Percentiles rank a stretch among this genome's conserved stretches.
Conservation (phyloP, 1,139 yeast species). For the Lodderomyces theae region DNA sequence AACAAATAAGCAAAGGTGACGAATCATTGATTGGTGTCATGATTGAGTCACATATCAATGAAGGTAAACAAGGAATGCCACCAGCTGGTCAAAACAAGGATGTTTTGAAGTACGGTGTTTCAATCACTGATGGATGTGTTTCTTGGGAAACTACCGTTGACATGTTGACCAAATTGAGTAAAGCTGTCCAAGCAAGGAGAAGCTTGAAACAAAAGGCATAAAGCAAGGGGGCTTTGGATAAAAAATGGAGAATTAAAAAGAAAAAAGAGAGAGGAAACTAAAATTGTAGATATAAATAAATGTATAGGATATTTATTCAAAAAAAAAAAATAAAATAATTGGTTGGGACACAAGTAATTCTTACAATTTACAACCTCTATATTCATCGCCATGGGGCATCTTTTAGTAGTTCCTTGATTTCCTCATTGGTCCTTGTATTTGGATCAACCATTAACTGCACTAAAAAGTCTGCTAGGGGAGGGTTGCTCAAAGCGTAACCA, state of each 20-base stretch:
- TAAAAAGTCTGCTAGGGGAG: slow-evolving; percentile 22
- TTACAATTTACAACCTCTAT: too few species aligned
- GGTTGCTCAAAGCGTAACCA: slow-evolving; percentile 35
- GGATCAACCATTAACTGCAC: slow-evolving; percentile 13
- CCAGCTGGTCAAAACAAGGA: slow-evolving; percentile 66
- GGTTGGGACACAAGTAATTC: too few species aligned
- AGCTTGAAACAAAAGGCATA: slow-evolving; percentile 19
- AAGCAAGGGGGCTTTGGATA: background rate
- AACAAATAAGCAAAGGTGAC: slow-evolving; percentile 77
- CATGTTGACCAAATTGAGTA: slow-evolving; percentile 68
- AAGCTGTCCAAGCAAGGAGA: slow-evolving; percentile 80
- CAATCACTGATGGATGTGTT: slow-evolving; percentile 96
- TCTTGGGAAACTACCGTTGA: slow-evolving; percentile 80
- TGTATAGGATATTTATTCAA: slow-evolving; percentile 1
- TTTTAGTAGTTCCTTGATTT: slow-evolving; percentile 9
- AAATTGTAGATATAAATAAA: slow-evolving; percentile 1
- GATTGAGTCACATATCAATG: slow-evolving; percentile 90
- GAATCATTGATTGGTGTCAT: slow-evolving; percentile 83
- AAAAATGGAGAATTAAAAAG: background rate
- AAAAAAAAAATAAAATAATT: too few species aligned
- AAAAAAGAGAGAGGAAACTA: background rate
- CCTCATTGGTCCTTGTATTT: slow-evolving; percentile 13
- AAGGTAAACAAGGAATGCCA: slow-evolving; percentile 90
- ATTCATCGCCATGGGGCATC: slow-evolving; percentile 10
- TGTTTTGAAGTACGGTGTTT: slow-evolving; percentile 79